Evolutionary conservation across 2,329 filamentous ascomycete genomes (phyloP).

Genomic region (Tolypocladium sp.): DNA sequence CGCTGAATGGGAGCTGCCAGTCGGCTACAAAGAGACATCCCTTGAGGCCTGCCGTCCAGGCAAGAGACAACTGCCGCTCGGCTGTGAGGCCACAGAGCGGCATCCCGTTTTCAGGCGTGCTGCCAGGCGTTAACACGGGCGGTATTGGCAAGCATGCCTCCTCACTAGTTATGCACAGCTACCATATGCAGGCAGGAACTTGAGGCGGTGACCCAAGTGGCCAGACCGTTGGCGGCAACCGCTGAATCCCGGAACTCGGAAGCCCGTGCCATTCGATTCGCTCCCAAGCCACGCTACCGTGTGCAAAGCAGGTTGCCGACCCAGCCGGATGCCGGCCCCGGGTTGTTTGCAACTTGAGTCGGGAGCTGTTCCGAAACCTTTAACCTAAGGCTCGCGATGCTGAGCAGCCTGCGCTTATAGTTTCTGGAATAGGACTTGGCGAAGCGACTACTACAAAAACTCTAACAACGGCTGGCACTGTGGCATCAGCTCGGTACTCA

Average conservation of each 20-base stretch:
- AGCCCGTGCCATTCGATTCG: neutral
- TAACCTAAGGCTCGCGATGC: neutral
- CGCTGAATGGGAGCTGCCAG: neutral
- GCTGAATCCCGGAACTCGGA: neutral
- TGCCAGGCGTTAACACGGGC: neutral
- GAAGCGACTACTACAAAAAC: neutral
- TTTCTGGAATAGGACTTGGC: neutral
- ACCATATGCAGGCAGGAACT: neutral
- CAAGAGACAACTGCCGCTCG: neutral
- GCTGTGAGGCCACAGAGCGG: neutral
- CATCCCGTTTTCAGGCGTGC: neutral
- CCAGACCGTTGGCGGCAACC: neutral
- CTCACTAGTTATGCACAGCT: neutral
- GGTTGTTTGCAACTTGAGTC: neutral
- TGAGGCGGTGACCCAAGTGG: neutral
- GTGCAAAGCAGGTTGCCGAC: neutral
- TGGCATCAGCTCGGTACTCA: neutral
- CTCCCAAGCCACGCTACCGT: neutral
- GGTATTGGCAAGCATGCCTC: neutral
- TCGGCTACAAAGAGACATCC: neutral
- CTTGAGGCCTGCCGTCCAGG: neutral
- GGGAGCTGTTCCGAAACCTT: neutral
- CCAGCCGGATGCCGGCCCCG: neutral
- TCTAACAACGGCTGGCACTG: neutral
- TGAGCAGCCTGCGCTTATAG: neutral